Evolutionary conservation across 2,329 filamentous ascomycete genomes (phyloP), one percentile per base, ranked within the genome.

Genomic region (Dactylellina parvicollis): DNA sequence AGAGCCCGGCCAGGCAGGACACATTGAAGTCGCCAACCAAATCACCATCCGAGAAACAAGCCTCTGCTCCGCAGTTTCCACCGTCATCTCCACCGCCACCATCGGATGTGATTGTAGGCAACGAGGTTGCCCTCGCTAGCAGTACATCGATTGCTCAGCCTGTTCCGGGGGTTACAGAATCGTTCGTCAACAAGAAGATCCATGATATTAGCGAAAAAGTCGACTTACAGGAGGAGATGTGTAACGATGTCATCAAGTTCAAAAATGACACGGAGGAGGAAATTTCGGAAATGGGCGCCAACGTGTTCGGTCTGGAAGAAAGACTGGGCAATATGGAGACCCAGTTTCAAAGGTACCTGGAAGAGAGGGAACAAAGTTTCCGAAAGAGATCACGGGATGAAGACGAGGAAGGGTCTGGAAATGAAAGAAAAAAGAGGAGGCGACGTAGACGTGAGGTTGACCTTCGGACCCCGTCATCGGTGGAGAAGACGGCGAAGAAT

Each of bases 171-270:
- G 52, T 65, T 16, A 46, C 67, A 1, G 67, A 72, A 20, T 72
- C 67, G 12, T 72, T 72, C 16, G 67, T 72, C 9, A 59, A 72
- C 20, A 62, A 36, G 36, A 72, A 42, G 28, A 14, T 72, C 16
- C 67, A 72, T 18, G 67, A 72, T 12, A 72, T 72, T 28, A 64
- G 40, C 32, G 67, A 72, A 46, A 72, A 72, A 38, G 67, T 72
- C 8, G 67, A 72, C 28, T 20, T 72, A n/a, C 67, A 72, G 30
- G 67, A 72, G 18, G 67, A 72, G 52, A 65, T 72, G 52, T 72
- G 67, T 18, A 72, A 72, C 30, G 67, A 72, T 49, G 67, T 72
- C 5, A 47, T 72, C 14, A 64, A 59, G 16, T 72, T 65, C 36
- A 72, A 72, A 26, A 72, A 72, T 20, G 60, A 64, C 28, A 72